These are phyloP conservation scores for Neurospora sp. DNA, from an alignment of 495 filamentous ascomycete genomes.

Conservation along the genomic window DNA sequence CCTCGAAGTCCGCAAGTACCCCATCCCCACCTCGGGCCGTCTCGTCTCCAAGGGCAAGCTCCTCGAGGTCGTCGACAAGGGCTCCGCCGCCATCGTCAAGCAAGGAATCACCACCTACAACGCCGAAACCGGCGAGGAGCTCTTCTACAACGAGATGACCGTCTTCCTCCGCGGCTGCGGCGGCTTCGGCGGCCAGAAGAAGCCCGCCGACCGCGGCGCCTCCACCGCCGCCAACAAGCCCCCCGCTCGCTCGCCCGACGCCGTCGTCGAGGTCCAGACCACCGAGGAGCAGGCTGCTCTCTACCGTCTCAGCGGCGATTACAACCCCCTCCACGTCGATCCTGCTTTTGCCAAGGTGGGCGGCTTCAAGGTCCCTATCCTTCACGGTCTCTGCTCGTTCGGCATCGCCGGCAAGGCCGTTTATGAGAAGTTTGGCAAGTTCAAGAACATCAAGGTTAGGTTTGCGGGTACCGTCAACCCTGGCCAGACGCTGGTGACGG, in stretches of 20 bases:
- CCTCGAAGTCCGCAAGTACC: conserved; percentile 89
- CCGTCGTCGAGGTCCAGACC: conserved; percentile 79
- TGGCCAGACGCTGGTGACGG: conserved; percentile 87
- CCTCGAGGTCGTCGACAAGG: conserved; percentile 93
- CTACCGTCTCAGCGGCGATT: conserved; percentile 90
- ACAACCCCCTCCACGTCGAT: conserved; percentile 87
- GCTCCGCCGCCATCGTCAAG: conserved; percentile 77
- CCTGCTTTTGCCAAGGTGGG: conserved; percentile 90
- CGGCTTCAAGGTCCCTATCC: conserved; percentile 88
- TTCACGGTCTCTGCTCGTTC: conserved; percentile 94
- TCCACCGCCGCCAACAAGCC: conserved; percentile 69
- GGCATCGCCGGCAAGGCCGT: conserved; percentile 87
- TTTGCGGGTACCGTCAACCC: conserved; percentile 90
- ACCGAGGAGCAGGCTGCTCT: conserved; percentile 88
- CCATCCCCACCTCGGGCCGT: conserved; percentile 78
- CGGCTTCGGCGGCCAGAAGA: conserved; percentile 81
- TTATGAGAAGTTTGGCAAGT: conserved; percentile 70
- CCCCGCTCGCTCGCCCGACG: conserved; percentile 68
- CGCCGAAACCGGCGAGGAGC: conserved; percentile 76
- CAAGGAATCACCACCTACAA: conserved; percentile 64
- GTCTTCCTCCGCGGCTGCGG: conserved; percentile 88
- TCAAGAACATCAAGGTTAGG: conserved; percentile 91
- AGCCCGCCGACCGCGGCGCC: conserved; percentile 66
- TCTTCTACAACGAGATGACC: conserved; percentile 94
- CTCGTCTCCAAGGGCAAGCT: conserved; percentile 77